A percentile compares a stretch with the other conserved stretches of the same genome.
These are phyloP conservation scores for Anaeramoeba flamelloides DNA, from an alignment of 78 protist species.

Conservation along the genomic window DNA sequence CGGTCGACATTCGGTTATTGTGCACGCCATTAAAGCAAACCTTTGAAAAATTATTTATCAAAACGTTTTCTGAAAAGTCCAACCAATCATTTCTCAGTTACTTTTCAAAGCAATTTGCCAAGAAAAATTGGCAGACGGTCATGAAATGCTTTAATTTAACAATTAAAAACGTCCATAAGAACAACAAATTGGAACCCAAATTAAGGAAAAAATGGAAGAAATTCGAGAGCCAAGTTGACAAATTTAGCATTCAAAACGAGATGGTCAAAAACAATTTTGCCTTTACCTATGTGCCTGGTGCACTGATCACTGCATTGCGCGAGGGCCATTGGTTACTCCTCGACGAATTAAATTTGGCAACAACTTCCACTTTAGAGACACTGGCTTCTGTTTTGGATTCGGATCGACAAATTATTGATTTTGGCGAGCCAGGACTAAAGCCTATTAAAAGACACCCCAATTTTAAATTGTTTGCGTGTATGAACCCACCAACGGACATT, in stretches of 20 bases:
- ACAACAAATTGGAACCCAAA: background rate
- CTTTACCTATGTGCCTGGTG: conserved; percentile 15
- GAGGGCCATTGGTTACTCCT: conserved; percentile 94
- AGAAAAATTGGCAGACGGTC: conserved; percentile 2
- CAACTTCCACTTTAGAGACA: conserved; percentile 76
- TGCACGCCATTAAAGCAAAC: conserved; percentile 28
- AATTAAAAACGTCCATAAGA: background rate
- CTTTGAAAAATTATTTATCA: conserved; percentile 21
- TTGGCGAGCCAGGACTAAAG: conserved; percentile 63
- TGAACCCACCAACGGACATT: conserved; percentile 97
- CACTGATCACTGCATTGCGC: conserved; percentile 63
- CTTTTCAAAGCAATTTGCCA: background rate
- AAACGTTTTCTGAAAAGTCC: conserved; percentile 10
- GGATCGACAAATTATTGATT: conserved; percentile 20
- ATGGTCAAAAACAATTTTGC: background rate
- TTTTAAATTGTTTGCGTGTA: conserved; percentile 88
- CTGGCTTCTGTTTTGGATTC: background rate
- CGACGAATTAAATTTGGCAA: conserved; percentile 95
- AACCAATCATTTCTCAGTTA: conserved; percentile 18
- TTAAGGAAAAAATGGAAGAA: background rate
- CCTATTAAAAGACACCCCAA: conserved; percentile 69
- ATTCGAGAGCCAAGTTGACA: background rate
- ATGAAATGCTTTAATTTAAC: background rate
- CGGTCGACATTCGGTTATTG: conserved; percentile 60
- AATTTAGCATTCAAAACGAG: conserved; percentile 36